phyloP scores from a whole-genome alignment of 495 filamentous ascomycete genomes.

The Aspergillus egyptiacus region DNA sequence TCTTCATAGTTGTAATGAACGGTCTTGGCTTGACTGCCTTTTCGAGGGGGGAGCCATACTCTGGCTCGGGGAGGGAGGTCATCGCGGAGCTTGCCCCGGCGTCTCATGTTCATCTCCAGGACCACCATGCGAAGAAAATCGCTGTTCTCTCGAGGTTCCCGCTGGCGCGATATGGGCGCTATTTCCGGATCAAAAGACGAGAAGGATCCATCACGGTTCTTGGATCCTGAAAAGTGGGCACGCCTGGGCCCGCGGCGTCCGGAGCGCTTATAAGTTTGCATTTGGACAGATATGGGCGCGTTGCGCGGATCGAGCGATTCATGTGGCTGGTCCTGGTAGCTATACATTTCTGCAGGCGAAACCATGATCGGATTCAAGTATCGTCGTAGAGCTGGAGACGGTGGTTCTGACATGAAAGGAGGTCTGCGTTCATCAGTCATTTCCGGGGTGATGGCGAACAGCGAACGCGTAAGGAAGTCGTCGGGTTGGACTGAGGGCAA shows the following conservation, averaged over 20 bases:
- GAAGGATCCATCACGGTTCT: slow-evolving; percentile 31
- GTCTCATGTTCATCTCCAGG: slow-evolving; percentile 95
- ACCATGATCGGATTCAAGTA: slow-evolving; percentile 82
- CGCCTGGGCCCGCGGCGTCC: slow-evolving; percentile 31
- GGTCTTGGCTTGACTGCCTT: slow-evolving; percentile 27
- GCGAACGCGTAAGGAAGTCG: slow-evolving; percentile 81
- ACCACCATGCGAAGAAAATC: slow-evolving; percentile 93
- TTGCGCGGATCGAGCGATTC: slow-evolving; percentile 27
- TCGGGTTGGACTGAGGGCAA: slow-evolving; percentile 72
- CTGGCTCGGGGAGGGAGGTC: slow-evolving; percentile 74
- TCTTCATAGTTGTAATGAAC: slow-evolving; percentile 27
- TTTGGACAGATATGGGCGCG: slow-evolving; percentile 75
- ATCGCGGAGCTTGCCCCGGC: slow-evolving; percentile 81
- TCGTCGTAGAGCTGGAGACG: slow-evolving; percentile 79
- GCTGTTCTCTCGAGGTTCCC: slow-evolving; percentile 87
- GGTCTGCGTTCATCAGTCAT: slow-evolving; percentile 88
- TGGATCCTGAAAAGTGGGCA: slow-evolving; percentile 24
- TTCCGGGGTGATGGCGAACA: slow-evolving; percentile 70
- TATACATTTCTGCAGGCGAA: slow-evolving; percentile 60
- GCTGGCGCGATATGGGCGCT: slow-evolving; percentile 59
- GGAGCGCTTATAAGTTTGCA: slow-evolving; percentile 68
- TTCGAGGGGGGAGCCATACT: slow-evolving; percentile 83
- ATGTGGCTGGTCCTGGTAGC: slow-evolving; percentile 44
- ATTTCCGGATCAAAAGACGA: slow-evolving; percentile 41
- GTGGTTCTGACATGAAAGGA: slow-evolving; percentile 64